Percentiles rank a stretch among this genome's conserved stretches.
Evolutionary conservation across 805 yeast genomes (phyloP).

Genomic region (Tetrapisispora taiwanensis): DNA sequence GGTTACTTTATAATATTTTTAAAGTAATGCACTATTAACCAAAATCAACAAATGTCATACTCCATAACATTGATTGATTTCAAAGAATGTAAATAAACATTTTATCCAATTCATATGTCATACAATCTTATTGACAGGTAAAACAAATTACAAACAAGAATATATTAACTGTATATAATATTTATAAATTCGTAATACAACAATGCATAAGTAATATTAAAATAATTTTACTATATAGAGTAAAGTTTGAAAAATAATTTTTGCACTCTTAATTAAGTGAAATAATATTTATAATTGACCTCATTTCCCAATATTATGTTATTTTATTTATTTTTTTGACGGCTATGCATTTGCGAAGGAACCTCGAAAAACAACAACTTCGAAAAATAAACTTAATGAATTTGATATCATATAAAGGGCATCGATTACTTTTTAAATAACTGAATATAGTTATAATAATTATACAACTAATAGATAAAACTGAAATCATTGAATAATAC

Average conservation of each 20-base stretch:
- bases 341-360: not conserved
- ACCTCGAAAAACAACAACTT: not conserved
- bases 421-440: not conserved
- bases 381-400: not conserved
- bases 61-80: not conserved
- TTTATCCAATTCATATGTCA: not conserved
- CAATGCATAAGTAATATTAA: not conserved
- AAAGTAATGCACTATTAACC: not conserved
- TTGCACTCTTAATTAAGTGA: too few species aligned
- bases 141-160: not conserved
- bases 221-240: not conserved
- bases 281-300: not conserved
- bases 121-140: too few species aligned
- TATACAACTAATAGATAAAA: too few species aligned
- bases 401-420: not conserved
- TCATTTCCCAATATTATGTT: not conserved
- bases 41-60: too few species aligned
- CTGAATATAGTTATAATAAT: too few species aligned
- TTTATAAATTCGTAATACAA: not conserved
- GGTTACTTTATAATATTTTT: too few species aligned
- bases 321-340: not conserved
- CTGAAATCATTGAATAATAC: too few species aligned
- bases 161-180: not conserved
- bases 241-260: too few species aligned
- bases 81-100: not conserved